Percentiles rank a stretch among this genome's conserved stretches.
phyloP scores from a whole-genome alignment of 768 basidiomycete species.

The Lyophyllum decastes region DNA sequence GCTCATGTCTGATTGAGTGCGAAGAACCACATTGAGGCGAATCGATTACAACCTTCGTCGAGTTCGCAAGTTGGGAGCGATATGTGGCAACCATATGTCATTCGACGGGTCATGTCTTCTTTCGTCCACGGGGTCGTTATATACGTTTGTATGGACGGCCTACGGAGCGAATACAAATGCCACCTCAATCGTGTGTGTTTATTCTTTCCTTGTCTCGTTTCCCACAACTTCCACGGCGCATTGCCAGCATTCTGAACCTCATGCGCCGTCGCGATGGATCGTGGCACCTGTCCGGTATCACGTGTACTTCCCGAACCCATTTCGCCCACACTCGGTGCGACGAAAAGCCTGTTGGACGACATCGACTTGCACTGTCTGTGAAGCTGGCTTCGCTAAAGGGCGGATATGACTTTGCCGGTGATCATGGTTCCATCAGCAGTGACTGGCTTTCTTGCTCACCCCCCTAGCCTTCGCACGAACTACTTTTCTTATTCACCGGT shows the following conservation, averaged over 20 bases:
- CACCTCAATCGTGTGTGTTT: neutral
- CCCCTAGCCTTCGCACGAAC: constrained; percentile 2
- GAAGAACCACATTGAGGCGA: no score
- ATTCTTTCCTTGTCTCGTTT: neutral
- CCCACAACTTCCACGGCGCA: neutral
- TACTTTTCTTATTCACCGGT: constrained; percentile 4
- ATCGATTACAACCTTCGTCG: no score
- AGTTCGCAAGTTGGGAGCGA: neutral
- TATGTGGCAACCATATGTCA: neutral
- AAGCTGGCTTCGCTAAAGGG: neutral
- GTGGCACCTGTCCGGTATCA: neutral
- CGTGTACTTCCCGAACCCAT: neutral
- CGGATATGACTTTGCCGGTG: neutral
- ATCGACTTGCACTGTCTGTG: neutral
- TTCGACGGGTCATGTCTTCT: neutral
- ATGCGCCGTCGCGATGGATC: neutral
- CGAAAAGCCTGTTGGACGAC: neutral
- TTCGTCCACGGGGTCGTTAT: no score
- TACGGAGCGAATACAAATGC: no score
- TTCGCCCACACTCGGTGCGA: neutral
- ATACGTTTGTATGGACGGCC: no score
- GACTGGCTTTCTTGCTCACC: constrained; percentile 1
- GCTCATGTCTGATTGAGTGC: no score
- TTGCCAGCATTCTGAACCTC: neutral
- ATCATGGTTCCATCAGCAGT: neutral